Base-by-base conservation (phyloP, 768 basidiomycete genomes). In the Boletus subparvulus region DNA sequence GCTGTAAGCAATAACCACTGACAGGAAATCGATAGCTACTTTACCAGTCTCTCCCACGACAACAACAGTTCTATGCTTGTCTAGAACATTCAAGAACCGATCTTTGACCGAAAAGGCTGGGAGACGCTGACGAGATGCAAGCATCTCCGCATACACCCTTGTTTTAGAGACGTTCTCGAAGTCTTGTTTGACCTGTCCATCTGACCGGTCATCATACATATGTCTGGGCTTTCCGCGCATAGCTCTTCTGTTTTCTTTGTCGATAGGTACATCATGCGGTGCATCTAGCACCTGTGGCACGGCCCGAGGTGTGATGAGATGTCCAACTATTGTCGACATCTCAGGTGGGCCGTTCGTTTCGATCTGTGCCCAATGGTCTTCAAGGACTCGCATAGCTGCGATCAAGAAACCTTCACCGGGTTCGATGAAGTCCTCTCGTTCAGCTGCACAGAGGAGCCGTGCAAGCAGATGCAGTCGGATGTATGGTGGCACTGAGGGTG, bases 41-140 rank as follows among this genome's bases (percentile, higher is more conserved):
- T 61, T 36, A 89, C 90, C 91, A 49, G 92, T 94, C 73, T 96
- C 94, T 43, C 95, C 95, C 6, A 95, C 89, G 0, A 97, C 87
- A 0, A 98, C 81, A 1, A 94, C 80, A 4, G 88, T 90, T 47
- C 86, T 77, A 61, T 83, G 83, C 11, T 66, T 72, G 37, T 81
- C 76, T 10, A 97, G 73, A 21, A 78, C 66, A 14, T 74, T 53
- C 46, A 94, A 71, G 61, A 97, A 91, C 14, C 80, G 74, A 21
- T 83, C 79, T 65, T 80, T 81, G 12, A 83, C 82, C 24, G 78
- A 67, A 74, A 88, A 96, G 2, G 93, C 92, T 12, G 95, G 95
- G 17, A 97, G 77, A 53, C 77, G 80, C 63, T 75, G 70, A 57
- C 94, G 78, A 17, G 70, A 73, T 32, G 74, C 68, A 24, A 89